Evolutionary conservation across 2,329 filamentous ascomycete genomes (phyloP), one percentile per base, ranked within the genome.

Genomic region (Aspergillus cejpii): DNA sequence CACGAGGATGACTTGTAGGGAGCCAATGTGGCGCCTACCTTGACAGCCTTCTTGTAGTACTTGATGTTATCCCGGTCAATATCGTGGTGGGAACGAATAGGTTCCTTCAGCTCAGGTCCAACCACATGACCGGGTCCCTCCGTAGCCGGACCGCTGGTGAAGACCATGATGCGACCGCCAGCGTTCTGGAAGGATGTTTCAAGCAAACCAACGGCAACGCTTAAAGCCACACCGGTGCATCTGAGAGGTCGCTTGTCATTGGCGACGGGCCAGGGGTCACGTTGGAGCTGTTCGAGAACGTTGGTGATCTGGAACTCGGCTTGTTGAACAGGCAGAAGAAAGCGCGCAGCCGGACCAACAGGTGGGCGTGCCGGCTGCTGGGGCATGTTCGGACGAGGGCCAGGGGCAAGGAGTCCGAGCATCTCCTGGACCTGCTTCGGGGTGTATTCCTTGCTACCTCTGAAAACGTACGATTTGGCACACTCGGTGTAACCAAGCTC

Each of bases 381-480:
- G 47, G 80, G 80, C 69, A 85, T 80, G 62, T 78, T 72, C 31
- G 89, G 88, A 53, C 92, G 82, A 52, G 88, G 67, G 27, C 81
- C 81, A 19, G 85, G 75, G 15, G 84, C 79, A 38, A 83, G 76
- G 43, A 96, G 76, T 21, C 90, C 92, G 40, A 98, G 83, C 92
- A 98, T 98, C 63, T 98, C 92, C 68, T 97, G 91, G n/a, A 98
- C 89, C 66, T 97, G 90, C 73, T 97, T 97, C 43, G 90, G 87
- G n/a, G 83, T 79, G 68, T 98, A 98, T 62, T 98, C 92, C 74
- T 97, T 98, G 75, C 83, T 96, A 29, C 92, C 92, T 45, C 91
- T 82, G 77, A 98, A 98, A 33, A 98, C 92, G 61, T 96, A 98
- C 5, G 91, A 96, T 71, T 97, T 98, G 54, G 92, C 88, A 69